Percentiles rank a stretch among this genome's conserved stretches.
These are phyloP conservation scores for Rhizopogon roseolus DNA, from an alignment of 768 basidiomycete genomes.

Conservation along the genomic window DNA sequence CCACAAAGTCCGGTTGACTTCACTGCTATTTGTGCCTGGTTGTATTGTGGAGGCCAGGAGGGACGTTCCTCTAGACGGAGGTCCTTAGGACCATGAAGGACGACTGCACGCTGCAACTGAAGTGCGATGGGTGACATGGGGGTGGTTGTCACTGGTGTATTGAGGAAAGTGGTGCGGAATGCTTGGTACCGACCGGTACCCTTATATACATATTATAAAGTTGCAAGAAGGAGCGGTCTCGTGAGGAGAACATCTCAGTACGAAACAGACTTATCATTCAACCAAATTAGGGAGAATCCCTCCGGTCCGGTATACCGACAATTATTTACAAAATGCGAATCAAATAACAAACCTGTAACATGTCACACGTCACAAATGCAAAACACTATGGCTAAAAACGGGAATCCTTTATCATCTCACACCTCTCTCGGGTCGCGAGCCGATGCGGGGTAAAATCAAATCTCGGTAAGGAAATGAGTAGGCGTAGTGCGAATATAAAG, in stretches of 20 bases:
- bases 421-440: slow-evolving; percentile 17
- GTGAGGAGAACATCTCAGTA: slow-evolving; percentile 27
- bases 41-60: slow-evolving; percentile 64
- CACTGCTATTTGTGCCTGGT: slow-evolving; percentile 77
- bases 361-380: not conserved
- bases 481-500: slow-evolving; percentile 14
- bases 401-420: slow-evolving; percentile 6
- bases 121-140: slow-evolving; percentile 44
- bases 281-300: slow-evolving; percentile 15
- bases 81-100: slow-evolving; percentile 82
- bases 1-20: slow-evolving; percentile 89
- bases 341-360: slow-evolving; percentile 9
- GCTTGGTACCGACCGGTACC: slow-evolving; percentile 7
- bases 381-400: slow-evolving; percentile 10
- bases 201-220: slow-evolving; percentile 25
- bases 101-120: slow-evolving; percentile 61
- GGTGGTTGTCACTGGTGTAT: slow-evolving; percentile 7
- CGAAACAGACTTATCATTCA: slow-evolving; percentile 16
- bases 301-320: slow-evolving; percentile 30
- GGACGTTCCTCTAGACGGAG: slow-evolving; percentile 74
- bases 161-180: slow-evolving; percentile 16
- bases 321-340: slow-evolving; percentile 11
- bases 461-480: not conserved
- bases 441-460: slow-evolving; percentile 26
- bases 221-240: slow-evolving; percentile 25